Percentiles rank a stretch among this genome's conserved stretches.
phyloP scores from a whole-genome alignment of 495 filamentous ascomycete species.

The Aspergillus mulundensis region DNA sequence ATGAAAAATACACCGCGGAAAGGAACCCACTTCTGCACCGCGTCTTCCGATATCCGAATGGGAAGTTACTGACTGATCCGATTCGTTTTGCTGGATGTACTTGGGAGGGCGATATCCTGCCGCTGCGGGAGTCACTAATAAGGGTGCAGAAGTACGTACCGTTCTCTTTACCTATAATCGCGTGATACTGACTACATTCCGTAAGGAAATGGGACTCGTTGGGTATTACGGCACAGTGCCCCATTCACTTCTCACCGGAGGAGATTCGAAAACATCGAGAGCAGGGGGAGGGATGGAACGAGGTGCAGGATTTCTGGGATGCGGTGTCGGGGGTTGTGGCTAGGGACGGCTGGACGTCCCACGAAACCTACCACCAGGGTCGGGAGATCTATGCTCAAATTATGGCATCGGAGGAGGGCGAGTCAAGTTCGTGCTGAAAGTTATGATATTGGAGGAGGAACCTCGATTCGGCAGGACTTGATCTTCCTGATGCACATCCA shows the following conservation, averaged over 20 bases:
- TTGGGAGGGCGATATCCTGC: constrained; percentile 35
- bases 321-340: constrained; percentile 27
- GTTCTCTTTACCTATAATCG: no score
- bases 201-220: constrained; percentile 29
- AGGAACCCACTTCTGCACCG: constrained; percentile 18
- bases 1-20: constrained; percentile 15
- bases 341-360: constrained; percentile 35
- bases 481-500: no score
- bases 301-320: constrained; percentile 33
- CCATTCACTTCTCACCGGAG: constrained; percentile 29
- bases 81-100: constrained; percentile 27
- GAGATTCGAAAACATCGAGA: constrained; percentile 24
- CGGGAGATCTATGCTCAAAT: neutral
- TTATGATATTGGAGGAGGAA: no score
- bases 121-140: constrained; percentile 28
- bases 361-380: constrained; percentile 23
- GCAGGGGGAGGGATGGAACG: constrained; percentile 36
- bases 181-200: neutral
- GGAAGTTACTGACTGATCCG: constrained; percentile 25
- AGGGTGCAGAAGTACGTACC: constrained; percentile 22
- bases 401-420: no score
- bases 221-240: constrained; percentile 22
- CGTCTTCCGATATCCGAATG: constrained; percentile 25
- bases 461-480: no score
- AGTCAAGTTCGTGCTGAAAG: no score